Evolutionary conservation across 768 basidiomycete genomes (phyloP).

Genomic region (Pleurotus giganteus): DNA sequence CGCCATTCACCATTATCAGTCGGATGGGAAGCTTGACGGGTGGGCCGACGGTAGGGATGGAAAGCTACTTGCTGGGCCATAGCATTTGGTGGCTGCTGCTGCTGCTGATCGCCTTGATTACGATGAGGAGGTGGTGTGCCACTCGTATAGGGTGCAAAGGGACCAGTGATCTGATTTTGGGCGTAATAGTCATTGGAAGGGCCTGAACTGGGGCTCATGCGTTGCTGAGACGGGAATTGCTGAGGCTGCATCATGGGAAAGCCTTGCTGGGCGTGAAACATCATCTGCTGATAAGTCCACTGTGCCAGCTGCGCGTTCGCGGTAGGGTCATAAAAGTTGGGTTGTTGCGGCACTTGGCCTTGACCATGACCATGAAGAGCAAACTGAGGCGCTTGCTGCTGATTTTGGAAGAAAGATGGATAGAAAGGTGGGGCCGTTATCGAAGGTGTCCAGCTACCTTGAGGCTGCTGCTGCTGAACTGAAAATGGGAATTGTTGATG

Average conservation of each 20-base stretch:
- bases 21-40: conserved; percentile 40
- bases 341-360: conserved; percentile 42
- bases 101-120: conserved; percentile 40
- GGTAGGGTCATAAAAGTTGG: conserved; percentile 67
- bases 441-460: conserved; percentile 68
- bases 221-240: conserved; percentile 40
- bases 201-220: conserved; percentile 31
- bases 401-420: conserved; percentile 75
- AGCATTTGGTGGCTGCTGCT: conserved; percentile 39
- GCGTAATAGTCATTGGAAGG: conserved; percentile 52
- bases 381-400: conserved; percentile 57
- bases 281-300: conserved; percentile 93
- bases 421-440: conserved; percentile 71
- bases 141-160: conserved; percentile 66
- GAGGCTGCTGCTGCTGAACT: conserved; percentile 68
- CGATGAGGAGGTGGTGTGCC: conserved; percentile 67
- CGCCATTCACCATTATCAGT: conserved; percentile 49
- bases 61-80: conserved; percentile 53
- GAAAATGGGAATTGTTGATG: conserved; percentile 62
- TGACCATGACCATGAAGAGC: conserved; percentile 21
- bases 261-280: conserved; percentile 69
- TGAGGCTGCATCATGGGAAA: conserved; percentile 47
- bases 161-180: conserved; percentile 45
- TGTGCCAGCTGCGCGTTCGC: conserved; percentile 75
- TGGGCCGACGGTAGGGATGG: conserved; percentile 80